Conservation (phyloP, 2,329 filamentous ascomycete species). For the Monascus ruber region DNA sequence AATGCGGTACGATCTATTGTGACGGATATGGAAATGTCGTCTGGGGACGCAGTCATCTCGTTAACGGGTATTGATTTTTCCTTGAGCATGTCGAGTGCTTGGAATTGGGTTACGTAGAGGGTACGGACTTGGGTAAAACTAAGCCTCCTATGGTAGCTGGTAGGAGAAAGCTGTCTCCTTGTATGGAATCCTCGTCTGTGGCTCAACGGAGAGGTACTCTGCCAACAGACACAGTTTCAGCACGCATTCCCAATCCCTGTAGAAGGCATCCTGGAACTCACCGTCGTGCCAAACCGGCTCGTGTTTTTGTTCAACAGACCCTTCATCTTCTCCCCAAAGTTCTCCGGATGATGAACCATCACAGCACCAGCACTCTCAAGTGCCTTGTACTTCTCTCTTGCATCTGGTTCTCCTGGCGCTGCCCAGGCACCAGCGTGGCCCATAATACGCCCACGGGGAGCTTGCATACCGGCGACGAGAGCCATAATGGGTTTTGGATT, state of each 20-base stretch:
- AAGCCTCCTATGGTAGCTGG: not conserved
- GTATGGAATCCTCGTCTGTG: slow-evolving; percentile 46
- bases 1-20: slow-evolving; percentile 53
- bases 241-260: not conserved
- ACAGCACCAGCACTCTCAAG: slow-evolving; percentile 56
- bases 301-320: slow-evolving; percentile 39
- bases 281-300: slow-evolving; percentile 13
- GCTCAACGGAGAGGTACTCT: slow-evolving; percentile 13
- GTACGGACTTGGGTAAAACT: slow-evolving; percentile 33
- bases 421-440: slow-evolving; percentile 68
- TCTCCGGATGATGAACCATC: slow-evolving; percentile 64
- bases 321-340: slow-evolving; percentile 60
- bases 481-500: slow-evolving; percentile 65
- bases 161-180: slow-evolving; percentile 18
- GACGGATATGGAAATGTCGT: slow-evolving; percentile 47
- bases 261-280: slow-evolving; percentile 7
- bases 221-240: slow-evolving; percentile 2
- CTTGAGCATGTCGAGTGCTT: slow-evolving; percentile 47
- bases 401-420: slow-evolving; percentile 53
- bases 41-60: slow-evolving; percentile 22
- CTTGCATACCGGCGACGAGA: slow-evolving; percentile 55
- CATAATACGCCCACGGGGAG: slow-evolving; percentile 57
- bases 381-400: slow-evolving; percentile 53
- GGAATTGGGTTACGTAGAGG: slow-evolving; percentile 45
- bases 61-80: slow-evolving; percentile 37